Conservation (phyloP, 306 rosid species). For the Vigna nakashimae region DNA sequence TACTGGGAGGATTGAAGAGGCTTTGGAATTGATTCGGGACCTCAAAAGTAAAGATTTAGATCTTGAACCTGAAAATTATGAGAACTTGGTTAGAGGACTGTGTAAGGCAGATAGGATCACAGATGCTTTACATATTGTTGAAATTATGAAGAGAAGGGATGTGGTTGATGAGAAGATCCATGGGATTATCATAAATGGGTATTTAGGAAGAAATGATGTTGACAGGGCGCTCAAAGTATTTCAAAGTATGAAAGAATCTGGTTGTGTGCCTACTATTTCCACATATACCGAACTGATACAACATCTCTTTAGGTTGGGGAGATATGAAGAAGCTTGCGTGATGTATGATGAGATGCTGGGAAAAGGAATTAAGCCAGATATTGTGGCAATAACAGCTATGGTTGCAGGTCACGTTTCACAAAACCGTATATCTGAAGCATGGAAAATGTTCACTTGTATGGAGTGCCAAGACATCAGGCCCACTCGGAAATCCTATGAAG, state of each 20-base stretch:
- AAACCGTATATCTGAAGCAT: constrained; percentile 67
- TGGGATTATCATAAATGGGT: constrained; percentile 70
- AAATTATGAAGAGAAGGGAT: constrained; percentile 67
- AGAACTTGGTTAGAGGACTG: constrained; percentile 78
- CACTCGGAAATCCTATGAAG: constrained; percentile 66
- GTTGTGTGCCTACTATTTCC: constrained; percentile 59
- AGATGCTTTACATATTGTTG: constrained; percentile 77
- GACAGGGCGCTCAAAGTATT: constrained; percentile 68
- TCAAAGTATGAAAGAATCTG: constrained; percentile 68
- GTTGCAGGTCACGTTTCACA: constrained; percentile 80
- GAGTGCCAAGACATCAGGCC: constrained; percentile 65
- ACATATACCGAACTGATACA: constrained; percentile 86
- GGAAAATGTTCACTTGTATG: constrained; percentile 71
- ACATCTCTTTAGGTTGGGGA: constrained; percentile 63
- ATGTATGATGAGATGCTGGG: constrained; percentile 80
- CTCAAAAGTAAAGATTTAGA: constrained; percentile 67
- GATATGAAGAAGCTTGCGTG: constrained; percentile 66
- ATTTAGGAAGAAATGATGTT: constrained; percentile 61
- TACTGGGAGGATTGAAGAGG: constrained; percentile 73
- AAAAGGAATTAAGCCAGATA: constrained; percentile 66
- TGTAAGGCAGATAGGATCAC: constrained; percentile 68
- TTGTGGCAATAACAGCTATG: constrained; percentile 77
- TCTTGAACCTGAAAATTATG: constrained; percentile 64
- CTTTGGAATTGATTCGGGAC: constrained; percentile 78
- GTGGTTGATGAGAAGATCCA: constrained; percentile 60